Evolutionary conservation across 2,329 filamentous ascomycete species (phyloP).

Genomic region (Beauveria caledonica): DNA sequence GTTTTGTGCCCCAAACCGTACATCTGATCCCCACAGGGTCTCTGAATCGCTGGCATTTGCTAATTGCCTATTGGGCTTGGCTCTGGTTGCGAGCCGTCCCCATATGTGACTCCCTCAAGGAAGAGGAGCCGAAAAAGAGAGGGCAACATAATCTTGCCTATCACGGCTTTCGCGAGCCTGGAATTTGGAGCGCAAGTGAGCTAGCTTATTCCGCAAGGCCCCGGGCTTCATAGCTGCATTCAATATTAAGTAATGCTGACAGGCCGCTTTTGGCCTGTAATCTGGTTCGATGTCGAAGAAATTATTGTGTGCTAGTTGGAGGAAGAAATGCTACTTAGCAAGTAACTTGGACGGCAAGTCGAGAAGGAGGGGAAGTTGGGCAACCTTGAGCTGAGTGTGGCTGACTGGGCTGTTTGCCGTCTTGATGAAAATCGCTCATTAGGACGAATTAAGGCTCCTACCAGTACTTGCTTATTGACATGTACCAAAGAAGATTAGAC

Average conservation of each 20-base stretch:
- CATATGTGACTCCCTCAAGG: background rate
- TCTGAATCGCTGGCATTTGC: background rate
- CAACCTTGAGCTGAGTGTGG: background rate
- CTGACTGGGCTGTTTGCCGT: background rate
- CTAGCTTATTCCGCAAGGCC: background rate
- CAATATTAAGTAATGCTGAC: background rate
- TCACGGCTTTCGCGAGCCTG: background rate
- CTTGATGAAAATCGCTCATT: too few species aligned
- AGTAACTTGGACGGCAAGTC: background rate
- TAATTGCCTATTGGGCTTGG: background rate
- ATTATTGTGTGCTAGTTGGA: background rate
- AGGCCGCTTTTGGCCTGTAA: background rate
- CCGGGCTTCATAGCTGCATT: too few species aligned
- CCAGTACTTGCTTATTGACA: too few species aligned
- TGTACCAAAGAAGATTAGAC: too few species aligned
- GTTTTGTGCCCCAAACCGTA: background rate
- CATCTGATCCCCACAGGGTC: background rate
- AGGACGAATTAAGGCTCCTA: too few species aligned
- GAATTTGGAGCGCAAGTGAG: background rate
- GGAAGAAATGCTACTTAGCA: background rate
- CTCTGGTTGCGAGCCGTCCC: background rate
- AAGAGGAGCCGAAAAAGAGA: background rate
- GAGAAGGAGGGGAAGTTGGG: background rate
- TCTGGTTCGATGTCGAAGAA: background rate
- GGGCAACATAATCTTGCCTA: background rate